Percentiles rank a stretch among this genome's conserved stretches.
phyloP scores from a whole-genome alignment of 1,284 basidiomycete genomes.

The Stygiomarasmius scandens region DNA sequence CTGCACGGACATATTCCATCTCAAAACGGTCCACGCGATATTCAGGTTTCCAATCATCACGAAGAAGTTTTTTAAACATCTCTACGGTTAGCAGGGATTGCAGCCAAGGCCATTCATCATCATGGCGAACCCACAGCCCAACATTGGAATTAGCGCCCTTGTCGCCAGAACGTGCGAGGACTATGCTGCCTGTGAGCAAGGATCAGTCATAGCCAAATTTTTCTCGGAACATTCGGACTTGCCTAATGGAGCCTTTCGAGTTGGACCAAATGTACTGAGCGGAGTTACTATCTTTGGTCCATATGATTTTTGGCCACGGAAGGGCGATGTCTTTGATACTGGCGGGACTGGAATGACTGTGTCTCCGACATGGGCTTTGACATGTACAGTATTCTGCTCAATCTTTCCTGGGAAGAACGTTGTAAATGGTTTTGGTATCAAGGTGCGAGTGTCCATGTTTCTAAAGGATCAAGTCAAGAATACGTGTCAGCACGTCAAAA shows the following conservation, averaged over 20 bases:
- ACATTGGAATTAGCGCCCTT: slow-evolving; percentile 27
- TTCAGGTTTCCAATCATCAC: slow-evolving; percentile 19
- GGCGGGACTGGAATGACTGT: slow-evolving; percentile 11
- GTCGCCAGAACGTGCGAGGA: slow-evolving; percentile 25
- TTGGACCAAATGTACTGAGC: slow-evolving; percentile 15
- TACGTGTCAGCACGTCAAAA: neutral
- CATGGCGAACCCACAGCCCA: slow-evolving; percentile 20
- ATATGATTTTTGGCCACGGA: slow-evolving; percentile 12
- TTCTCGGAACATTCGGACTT: neutral
- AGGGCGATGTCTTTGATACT: slow-evolving; percentile 12
- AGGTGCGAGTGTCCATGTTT: slow-evolving; percentile 11
- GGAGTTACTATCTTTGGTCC: slow-evolving; percentile 2
- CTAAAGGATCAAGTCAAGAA: neutral
- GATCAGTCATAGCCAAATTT: neutral
- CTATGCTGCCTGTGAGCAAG: slow-evolving; percentile 15
- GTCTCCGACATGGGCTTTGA: slow-evolving; percentile 8
- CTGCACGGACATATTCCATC: slow-evolving; percentile 22
- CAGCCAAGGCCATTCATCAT: slow-evolving; percentile 23
- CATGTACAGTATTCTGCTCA: slow-evolving; percentile 4
- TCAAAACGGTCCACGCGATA: slow-evolving; percentile 22
- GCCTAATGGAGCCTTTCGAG: slow-evolving; percentile 21
- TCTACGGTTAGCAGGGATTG: slow-evolving; percentile 20
- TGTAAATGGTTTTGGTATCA: slow-evolving; percentile 12
- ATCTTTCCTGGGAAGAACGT: slow-evolving; percentile 12
- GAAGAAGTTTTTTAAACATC: slow-evolving; percentile 20